These are phyloP conservation scores for Aspergillus pseudoterreus DNA, from an alignment of 2,329 filamentous ascomycete genomes.

Conservation along the genomic window DNA sequence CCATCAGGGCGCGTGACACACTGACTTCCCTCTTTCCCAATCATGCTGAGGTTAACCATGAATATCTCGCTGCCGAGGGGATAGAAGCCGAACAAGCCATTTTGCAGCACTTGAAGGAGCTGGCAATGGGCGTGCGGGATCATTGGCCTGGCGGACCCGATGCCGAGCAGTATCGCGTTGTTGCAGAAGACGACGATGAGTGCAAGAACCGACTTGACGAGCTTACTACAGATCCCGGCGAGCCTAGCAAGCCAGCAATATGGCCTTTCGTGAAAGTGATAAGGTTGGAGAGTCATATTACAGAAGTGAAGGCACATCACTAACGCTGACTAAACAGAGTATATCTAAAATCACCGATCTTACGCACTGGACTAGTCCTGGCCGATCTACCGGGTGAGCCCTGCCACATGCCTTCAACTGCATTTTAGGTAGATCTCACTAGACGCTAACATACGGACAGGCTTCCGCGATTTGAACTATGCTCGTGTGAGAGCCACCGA, in stretches of 20 bases:
- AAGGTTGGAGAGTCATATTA: conserved; percentile 6
- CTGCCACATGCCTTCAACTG: background rate
- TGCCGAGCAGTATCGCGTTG: conserved; percentile 2
- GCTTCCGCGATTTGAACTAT: conserved; percentile 20
- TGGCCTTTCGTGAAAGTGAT: conserved; percentile 23
- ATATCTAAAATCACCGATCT: conserved; percentile 15
- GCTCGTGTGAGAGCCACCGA: conserved; percentile 17
- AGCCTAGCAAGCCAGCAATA: conserved; percentile 3
- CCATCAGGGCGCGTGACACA: conserved; percentile 11
- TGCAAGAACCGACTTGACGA: conserved; percentile 15
- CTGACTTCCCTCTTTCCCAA: conserved; percentile 15
- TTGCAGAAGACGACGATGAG: conserved; percentile 3
- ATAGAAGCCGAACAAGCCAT: conserved; percentile 5
- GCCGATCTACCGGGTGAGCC: conserved; percentile 20
- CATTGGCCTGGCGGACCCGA: conserved; percentile 12
- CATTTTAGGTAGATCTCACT: background rate
- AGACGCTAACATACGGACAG: conserved; percentile 3
- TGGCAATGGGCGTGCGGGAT: conserved; percentile 7
- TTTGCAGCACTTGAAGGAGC: conserved; percentile 4
- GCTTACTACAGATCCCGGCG: conserved; percentile 8
- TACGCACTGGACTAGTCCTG: conserved; percentile 18
- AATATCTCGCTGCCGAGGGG: conserved; percentile 11
- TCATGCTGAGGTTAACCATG: conserved; percentile 5
- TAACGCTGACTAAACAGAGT: conserved; percentile 10
- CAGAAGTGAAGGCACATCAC: too few relatives aligned